Evolutionary conservation across 768 basidiomycete species (phyloP).

Genomic region (Pleurotus citrinopileatus): DNA sequence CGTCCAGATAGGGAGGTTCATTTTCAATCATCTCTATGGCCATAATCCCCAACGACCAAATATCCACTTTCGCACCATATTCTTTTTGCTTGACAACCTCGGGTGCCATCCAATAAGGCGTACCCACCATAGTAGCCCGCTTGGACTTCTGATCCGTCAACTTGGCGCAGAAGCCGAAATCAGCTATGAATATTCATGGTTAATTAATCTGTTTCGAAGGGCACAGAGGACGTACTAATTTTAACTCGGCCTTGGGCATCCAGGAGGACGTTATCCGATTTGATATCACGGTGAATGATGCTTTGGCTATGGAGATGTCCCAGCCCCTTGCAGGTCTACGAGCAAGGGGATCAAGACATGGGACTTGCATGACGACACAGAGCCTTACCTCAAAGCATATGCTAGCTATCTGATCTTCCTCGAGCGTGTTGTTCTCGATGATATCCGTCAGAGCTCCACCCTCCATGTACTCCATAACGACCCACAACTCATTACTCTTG

Average conservation of each 20-base stretch:
- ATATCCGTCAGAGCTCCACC: slow-evolving; percentile 96
- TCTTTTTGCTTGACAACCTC: slow-evolving; percentile 97
- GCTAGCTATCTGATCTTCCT: slow-evolving; percentile 92
- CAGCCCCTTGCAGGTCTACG: slow-evolving; percentile 91
- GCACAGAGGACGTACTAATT: neutral
- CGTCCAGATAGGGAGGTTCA: slow-evolving; percentile 93
- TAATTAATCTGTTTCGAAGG: neutral
- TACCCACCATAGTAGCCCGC: slow-evolving; percentile 97
- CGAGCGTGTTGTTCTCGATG: slow-evolving; percentile 93
- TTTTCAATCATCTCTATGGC: slow-evolving; percentile 99
- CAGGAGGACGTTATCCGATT: slow-evolving; percentile 93
- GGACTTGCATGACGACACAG: neutral
- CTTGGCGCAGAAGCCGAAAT: slow-evolving; percentile 96
- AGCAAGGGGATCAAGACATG: neutral
- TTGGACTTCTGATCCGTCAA: slow-evolving; percentile 96
- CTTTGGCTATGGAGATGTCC: slow-evolving; percentile 90
- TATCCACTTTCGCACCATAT: slow-evolving; percentile 95
- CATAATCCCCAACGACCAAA: slow-evolving; percentile 98
- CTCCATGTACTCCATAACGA: slow-evolving; percentile 99
- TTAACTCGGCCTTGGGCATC: slow-evolving; percentile 84
- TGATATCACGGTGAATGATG: slow-evolving; percentile 97
- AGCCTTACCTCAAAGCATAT: slow-evolving; percentile 83
- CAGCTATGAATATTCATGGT: slow-evolving; percentile 49
- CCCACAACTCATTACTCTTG: slow-evolving; percentile 88
- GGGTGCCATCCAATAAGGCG: slow-evolving; percentile 99